Evolutionary conservation across 768 basidiomycete genomes (phyloP), one percentile per base, ranked within the genome.

Genomic region (Chalciporus piperatus): DNA sequence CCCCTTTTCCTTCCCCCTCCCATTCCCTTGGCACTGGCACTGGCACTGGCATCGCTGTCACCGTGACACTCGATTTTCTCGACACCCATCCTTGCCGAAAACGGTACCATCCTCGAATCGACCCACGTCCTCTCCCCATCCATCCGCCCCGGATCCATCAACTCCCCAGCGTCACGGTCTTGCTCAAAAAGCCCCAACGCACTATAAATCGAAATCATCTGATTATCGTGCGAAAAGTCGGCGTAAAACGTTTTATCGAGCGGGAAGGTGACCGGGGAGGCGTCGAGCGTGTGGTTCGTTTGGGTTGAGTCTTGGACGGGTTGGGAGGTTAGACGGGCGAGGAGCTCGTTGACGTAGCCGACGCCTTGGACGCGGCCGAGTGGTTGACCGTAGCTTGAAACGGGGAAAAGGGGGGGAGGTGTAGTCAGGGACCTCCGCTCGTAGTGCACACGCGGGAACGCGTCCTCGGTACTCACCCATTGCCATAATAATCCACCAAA

Each of bases 211-310:
- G 89, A 82, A 43, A 87, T 74, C 81, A 94, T 87, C 61, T 84
- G 70, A 66, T 91, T 87, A 63, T 93, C 91, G 64, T 94, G 91
- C 8, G 87, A 82, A 66, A 94, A 92, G 69, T 94, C 91, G 19
- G 79, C 83, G 59, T 88, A 90, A 41, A 90, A 61, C 6, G 73
- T 72, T 52, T 80, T 78, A 52, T 82, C 60, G 12, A 89, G 75
- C 0, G 91, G 90, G 72, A 94, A 94, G 0, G 87, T 90, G 12
- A 59, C 58, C 0, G 82, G 80, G 4, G 77, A 75, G 0, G 72
- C 59, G 62, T 87, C 83, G 25, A 94, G 76, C 1, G 90, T 92
- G 10, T 67, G 68, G 67, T 93, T 93, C 3, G 87, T 89, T 59
- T 87, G 85, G 0, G 89, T 92, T 55, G 76, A 61, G 66, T 92